Base-by-base conservation (phyloP, 495 filamentous ascomycete species). In the Talaromyces adpressus region DNA sequence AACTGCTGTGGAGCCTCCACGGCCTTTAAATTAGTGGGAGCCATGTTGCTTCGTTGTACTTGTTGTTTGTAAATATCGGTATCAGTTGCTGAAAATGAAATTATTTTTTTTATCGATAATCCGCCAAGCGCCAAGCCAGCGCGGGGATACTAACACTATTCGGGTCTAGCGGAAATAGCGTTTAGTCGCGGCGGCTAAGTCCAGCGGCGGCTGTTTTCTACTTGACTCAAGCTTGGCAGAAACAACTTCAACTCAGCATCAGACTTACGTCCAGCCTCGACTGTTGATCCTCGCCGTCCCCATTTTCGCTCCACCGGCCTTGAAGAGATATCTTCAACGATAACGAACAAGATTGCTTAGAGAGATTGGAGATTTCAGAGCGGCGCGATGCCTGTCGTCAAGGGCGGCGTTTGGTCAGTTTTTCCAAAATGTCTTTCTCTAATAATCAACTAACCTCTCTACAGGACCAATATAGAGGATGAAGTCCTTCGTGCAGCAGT, bases 361-460 rank as follows among this genome's bases (percentile, higher is more conserved):
- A 25, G 23, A 8, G 16, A 29, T 20, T 23, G 23, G 6, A 22
- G 14, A 2, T 62, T 9, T 52, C 16, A 25, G 39, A 39, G 16
- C 62, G 52, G 66, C 73, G 64, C 67, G 67, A 98, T 97, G 94
- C 91, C 92, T 70, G 92, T 96, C 73, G 93, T 97, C 73, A 97
- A 98, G 80, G 94, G 93, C 78, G 94, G 94, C 70, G 93, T 97
- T 67, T 98, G 94, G 90, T 82, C 87, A 83, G 64, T 84, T 82
- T 69, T 83, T 81, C 61, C 83, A 29, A 27, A 51, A 20, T 29
- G 59, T 3, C 22, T 54, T 41, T 65, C 45, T 59, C n/a, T n/a
- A 20, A 60, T 36, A 57, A 30, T 63, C 32, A 58, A 49, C 63
- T 64, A 54, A 72, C 62, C 22, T 14, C 4, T 14, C 18, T 41